Evolutionary conservation across 495 filamentous ascomycete genomes (phyloP), one percentile per base, ranked within the genome.

Genomic region (Aspergillus carlsbadensis): DNA sequence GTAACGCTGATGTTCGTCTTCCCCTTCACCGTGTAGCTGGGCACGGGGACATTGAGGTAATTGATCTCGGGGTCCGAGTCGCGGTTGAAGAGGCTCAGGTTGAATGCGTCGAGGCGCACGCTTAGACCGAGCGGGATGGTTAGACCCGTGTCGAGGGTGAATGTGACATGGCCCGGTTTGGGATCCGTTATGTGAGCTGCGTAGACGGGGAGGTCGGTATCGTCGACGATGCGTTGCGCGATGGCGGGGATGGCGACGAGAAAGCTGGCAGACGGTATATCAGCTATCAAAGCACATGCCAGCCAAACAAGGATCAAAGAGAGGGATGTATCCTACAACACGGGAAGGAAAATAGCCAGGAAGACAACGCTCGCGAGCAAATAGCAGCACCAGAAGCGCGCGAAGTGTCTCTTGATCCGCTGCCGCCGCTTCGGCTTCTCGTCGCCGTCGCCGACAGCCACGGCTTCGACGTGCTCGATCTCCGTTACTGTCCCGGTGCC

Each of bases 381-480:
- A 59, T 77, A 76, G 56, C 68, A 72, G 59, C 69, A 72, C 68
- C 74, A 74, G 56, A 76, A 78, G n/a, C 69, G 65, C 13, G 68
- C 62, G 41, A 64, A 70, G 41, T 78, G 74, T 6, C 34, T 24
- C 52, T 56, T 55, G 6, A 47, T 18, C 33, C 50, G 50, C 43
- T 54, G 37, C 14, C 47, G 44, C 11, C 46, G 51, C 22, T 22
- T 33, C 6, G 40, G 45, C 29, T 49, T 54, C 20, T 54, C 35
- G 26, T 29, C n/a, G 24, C 11, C 35, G 26, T 29, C n/a, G 24
- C 11, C 24, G 5, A 22, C 46, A 0, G 40, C 24, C 26, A 58
- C 34, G 8, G 54, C 40, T 20, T 62, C 60, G 26, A 62, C 46
- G 36, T 62, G 60, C 60, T 62, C 60, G 13, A 47, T 33, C 31